Evolutionary conservation across 805 yeast genomes (phyloP).

Genomic region (Wickerhamiella alocasiicola): DNA sequence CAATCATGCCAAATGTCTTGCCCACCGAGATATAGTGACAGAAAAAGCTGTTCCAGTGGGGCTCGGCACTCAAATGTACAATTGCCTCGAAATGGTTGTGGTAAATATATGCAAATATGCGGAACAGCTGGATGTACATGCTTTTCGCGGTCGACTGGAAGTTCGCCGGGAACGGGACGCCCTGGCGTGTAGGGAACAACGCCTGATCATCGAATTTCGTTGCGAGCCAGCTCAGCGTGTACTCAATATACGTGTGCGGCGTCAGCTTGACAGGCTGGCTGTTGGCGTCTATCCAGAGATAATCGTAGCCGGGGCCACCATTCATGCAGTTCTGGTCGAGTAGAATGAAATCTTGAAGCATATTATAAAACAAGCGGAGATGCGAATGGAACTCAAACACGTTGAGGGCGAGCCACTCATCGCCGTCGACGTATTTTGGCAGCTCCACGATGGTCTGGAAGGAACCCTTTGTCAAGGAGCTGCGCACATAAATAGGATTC

Average conservation of each 20-base stretch:
- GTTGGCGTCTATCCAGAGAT: slow-evolving; percentile 75
- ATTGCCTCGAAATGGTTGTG: slow-evolving; percentile 90
- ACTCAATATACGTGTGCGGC: slow-evolving; percentile 85
- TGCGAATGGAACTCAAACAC: slow-evolving; percentile 81
- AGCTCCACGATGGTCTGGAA: slow-evolving; percentile 89
- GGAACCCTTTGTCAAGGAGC: slow-evolving; percentile 92
- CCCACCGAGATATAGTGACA: slow-evolving; percentile 85
- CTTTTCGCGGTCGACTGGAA: slow-evolving; percentile 74
- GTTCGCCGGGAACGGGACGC: slow-evolving; percentile 77
- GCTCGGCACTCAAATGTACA: slow-evolving; percentile 83
- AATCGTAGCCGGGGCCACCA: slow-evolving; percentile 87
- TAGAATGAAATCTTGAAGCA: slow-evolving; percentile 81
- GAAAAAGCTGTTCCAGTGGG: slow-evolving; percentile 96
- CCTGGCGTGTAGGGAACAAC: slow-evolving; percentile 82
- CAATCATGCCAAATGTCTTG: slow-evolving; percentile 72
- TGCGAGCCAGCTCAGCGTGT: slow-evolving; percentile 81
- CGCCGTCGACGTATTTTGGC: slow-evolving; percentile 86
- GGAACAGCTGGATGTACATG: slow-evolving; percentile 81
- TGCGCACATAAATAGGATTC: slow-evolving; percentile 85
- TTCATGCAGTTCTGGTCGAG: slow-evolving; percentile 85
- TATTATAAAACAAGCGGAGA: slow-evolving; percentile 76
- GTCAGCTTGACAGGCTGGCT: slow-evolving; percentile 78
- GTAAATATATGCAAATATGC: slow-evolving; percentile 90
- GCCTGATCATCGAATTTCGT: slow-evolving; percentile 80
- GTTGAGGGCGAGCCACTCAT: slow-evolving; percentile 93